A percentile compares a stretch with the other conserved stretches of the same genome.
Evolutionary conservation across 345 rosid genomes (phyloP).

Genomic region (Murraya paniculata): DNA sequence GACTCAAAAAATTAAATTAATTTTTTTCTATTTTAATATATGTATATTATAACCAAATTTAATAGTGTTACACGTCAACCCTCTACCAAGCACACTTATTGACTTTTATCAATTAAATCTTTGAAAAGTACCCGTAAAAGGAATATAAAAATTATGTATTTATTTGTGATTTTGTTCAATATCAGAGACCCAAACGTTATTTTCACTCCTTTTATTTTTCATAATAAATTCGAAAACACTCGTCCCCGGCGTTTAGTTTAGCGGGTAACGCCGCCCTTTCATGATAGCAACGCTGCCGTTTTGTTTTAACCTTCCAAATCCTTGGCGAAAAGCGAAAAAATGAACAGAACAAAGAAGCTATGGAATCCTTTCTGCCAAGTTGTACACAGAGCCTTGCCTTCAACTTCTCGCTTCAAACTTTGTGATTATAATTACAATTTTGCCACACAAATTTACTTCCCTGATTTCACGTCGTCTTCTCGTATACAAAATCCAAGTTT

Average conservation of each 20-base stretch:
- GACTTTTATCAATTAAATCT: no score
- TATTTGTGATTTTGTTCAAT: background rate
- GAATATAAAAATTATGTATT: background rate
- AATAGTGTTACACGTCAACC: no score
- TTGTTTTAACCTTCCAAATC: background rate
- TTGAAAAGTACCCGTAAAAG: background rate
- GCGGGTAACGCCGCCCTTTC: background rate
- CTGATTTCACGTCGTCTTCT: conserved; percentile 19
- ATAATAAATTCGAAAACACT: no score
- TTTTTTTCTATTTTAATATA: no score
- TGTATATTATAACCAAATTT: no score
- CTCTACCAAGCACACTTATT: no score
- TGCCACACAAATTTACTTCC: conserved; percentile 9
- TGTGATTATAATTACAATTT: conserved; percentile 8
- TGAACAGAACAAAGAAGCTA: conserved; percentile 44
- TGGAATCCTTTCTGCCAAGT: conserved; percentile 32
- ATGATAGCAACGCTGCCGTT: background rate
- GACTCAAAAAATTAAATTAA: no score
- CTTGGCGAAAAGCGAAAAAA: background rate
- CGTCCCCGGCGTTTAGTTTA: background rate
- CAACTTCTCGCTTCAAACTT: conserved; percentile 15
- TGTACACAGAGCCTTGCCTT: conserved; percentile 21
- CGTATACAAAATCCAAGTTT: conserved; percentile 1
- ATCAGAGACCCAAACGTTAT: background rate
- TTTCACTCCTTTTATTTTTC: no score